Base-by-base conservation (phyloP, 108 stramenopile species). In the Cyclostephanos invisitatus region DNA sequence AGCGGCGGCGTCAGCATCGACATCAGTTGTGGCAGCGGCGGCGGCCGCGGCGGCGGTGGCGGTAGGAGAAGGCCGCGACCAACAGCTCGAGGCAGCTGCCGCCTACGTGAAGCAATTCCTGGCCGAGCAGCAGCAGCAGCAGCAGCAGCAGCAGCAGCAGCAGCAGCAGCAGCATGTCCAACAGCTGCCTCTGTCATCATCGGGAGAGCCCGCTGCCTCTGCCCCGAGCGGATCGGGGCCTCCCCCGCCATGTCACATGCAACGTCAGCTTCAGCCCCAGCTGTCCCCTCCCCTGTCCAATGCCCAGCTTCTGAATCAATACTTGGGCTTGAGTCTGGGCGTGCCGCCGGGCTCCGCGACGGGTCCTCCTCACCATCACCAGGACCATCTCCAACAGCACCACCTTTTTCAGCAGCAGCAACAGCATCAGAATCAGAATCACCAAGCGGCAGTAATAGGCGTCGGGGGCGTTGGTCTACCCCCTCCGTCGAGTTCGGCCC, bases 111-210 rank as follows among this genome's bases (percentile, higher is more conserved):
- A 70, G 27, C 68, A 70, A 59, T 40, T 70, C 38, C 20, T 62
- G 15, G 58, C 68, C 58, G 60, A 70, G 68, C 57, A 70, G 18
- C 68, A 70, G 24, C 66, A 66, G 8, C 48, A 51, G 7, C 68
- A 57, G 37, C 50, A 49, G 51, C 51, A 22, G 8, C 66, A 67
- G 68, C 57, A 70, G 18, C 68, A 70, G 24, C 66, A 66, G 8
- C 48, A 51, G 7, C 68, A 57, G 37, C 50, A 49, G 51, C 51
- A 22, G 8, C 66, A 67, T 15, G 53, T 54, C 53, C 56, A 56
- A 3, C 55, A 25, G 24, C 55, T 12, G 12, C 25, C 20, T 20
- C 51, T 53, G 48, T 18, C 24, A 18, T 8, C 51, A 1, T 7
- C 55, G 22, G 27, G 55, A 25, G 55, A 56, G 24, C 55, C 27